Conservation (phyloP, 164 flowering plant genomes). For the Magnolia kwangsiensis region DNA sequence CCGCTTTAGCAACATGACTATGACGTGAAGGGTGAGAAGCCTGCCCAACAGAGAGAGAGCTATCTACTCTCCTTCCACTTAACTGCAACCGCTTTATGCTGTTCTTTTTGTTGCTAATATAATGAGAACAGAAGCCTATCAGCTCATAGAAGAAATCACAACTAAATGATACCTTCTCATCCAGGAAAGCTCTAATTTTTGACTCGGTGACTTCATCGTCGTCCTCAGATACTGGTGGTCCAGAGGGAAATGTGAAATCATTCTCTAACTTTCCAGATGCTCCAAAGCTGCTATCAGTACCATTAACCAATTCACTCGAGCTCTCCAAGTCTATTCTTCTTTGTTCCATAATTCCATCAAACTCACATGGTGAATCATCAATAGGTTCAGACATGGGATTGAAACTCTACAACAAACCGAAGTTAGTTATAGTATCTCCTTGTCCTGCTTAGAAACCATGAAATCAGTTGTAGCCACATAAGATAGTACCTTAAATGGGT, state of each 20-base stretch:
- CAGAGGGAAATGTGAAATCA: conserved; percentile 52
- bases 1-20: too few species aligned
- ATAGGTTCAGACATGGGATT: conserved; percentile 62
- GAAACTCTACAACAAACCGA: conserved; percentile 36
- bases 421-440: not conserved
- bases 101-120: too few species aligned
- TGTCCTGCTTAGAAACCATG: not conserved
- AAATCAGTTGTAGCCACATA: not conserved
- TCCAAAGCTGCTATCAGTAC: conserved; percentile 17
- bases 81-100: too few species aligned
- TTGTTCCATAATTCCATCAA: conserved; percentile 39
- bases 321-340: conserved; percentile 16
- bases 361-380: conserved; percentile 55
- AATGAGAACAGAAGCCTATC: not conserved
- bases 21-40: too few species aligned
- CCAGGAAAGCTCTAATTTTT: conserved; percentile 62
- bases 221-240: conserved; percentile 40
- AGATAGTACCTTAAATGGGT: conserved; percentile 47
- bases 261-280: conserved; percentile 17
- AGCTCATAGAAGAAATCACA: not conserved
- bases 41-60: too few species aligned
- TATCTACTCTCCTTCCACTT: too few species aligned
- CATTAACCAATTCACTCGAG: conserved; percentile 20
- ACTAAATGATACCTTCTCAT: conserved; percentile 50
- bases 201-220: conserved; percentile 71